Base-by-base conservation (phyloP, 495 filamentous ascomycete species). In the Alectoria sarmentosa region DNA sequence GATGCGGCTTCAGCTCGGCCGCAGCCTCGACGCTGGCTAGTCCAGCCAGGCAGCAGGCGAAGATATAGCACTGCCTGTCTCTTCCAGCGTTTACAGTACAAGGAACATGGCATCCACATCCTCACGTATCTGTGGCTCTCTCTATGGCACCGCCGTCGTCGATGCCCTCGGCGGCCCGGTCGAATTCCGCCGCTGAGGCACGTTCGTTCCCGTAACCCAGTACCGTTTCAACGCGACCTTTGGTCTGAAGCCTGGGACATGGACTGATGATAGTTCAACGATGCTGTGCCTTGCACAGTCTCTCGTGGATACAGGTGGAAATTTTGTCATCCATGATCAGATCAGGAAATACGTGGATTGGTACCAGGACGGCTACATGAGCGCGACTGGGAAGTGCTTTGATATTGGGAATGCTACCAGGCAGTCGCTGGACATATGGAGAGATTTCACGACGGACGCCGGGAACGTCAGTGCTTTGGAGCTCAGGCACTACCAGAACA, bases 101-200 rank as follows among this genome's bases (percentile, higher is more conserved):
- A 21, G n/a, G 15, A n/a, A 55, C 5, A 44, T 60, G 58, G 30
- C 15, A n/a, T 36, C 60, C 19, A 48, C 4, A n/a, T 13, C 65
- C 54, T 71, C 70, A 36, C 76, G 75, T 2, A 73, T 76, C 56
- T 63, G 67, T 23, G 75, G 75, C 60, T 75, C 77, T n/a, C 75
- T 82, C 66, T 76, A 75, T 72, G 77, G 77, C 0, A 73, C 77
- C 56, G 79, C 77, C 21, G 69, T 78, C n/a, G 73, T 67, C 55
- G 78, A 82, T 65, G 80, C 80, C 28, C 76, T 83, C 6, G 80
- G 80, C 19, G 80, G 71, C 10, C 80, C 78, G 1, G 76, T 76
- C 0, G 76, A 81, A 62, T 82, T 82, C 64, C 58, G 59, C 5
- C 46, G 28, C 9, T 69, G 73, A 52, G 75, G 73, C 34, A 73